Base-by-base conservation (phyloP, 2,329 filamentous ascomycete species). In the Sodiomyces alkalinus region DNA sequence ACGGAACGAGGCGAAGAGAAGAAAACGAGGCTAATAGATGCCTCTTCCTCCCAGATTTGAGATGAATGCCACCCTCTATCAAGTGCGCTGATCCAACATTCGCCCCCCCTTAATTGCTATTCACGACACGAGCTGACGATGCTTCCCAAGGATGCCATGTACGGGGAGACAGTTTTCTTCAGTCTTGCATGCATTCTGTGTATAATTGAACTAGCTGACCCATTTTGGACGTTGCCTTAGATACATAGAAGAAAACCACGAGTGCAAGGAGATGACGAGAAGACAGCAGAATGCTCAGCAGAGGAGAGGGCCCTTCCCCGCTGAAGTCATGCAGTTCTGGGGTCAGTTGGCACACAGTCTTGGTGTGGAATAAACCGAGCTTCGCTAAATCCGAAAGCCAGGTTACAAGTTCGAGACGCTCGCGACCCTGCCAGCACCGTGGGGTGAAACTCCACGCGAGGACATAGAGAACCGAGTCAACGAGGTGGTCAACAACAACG, bases 401-500 rank as follows among this genome's bases (percentile, higher is more conserved):
- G 82, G 87, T 19, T 98, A 98, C 59, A 98, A 98, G 49, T 98
- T 98, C 44, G 90, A 98, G 52, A 80, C 82, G 0, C 54, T 98
- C 2, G 74, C 76, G 6, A 75, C 90, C 2, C 56, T 96, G 4
- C 75, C 81, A 3, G 56, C 64, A 3, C 68, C 77, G 1, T 94
- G 86, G 74, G 74, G 67, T 30, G 68, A 78, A 32, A 77, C 72
- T 0, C 58, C 74, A 1, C 70, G 81, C 31, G 75, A 80, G 1
- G 72, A 75, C 33, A 94, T 98, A 37, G 86, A 93, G 47, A 58
- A 55, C 31, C 73, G 90, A 17, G 72, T 80, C 23, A 51, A 71
- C 3, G 62, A 78, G 30, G 45, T 75, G 7, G 86, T 94, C 27
- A 86, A 77, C 49, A 98, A 96, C 49, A 74, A 85, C 45, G 79